Evolutionary conservation across 148 eudicot species (phyloP), one percentile per base, ranked within the genome.

Genomic region (Chenopodium suecicum): DNA sequence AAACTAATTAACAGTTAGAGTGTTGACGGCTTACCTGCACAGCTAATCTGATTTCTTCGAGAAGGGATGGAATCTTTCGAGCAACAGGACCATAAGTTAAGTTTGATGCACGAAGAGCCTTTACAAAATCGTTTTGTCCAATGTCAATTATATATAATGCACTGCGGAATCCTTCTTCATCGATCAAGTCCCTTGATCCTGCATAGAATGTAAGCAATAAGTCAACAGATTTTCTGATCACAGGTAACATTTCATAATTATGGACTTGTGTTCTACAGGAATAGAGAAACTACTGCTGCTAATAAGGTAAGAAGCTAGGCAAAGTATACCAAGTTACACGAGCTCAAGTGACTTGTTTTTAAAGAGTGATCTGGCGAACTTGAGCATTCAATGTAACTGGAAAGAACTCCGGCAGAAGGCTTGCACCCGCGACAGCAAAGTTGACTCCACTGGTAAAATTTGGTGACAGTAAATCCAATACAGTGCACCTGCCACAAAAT

Each of bases 371-470:
- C 67, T 88, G 87, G 48, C 82, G 82, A 78, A 80, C 73, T 78
- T 88, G 90, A 14, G 84, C 81, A 68, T 70, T 73, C 63, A 88
- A 76, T 32, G 70, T 76, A 82, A 90, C 86, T 2, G 83, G 84
- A 19, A 73, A 70, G 65, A 80, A 80, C 76, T 69, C 75, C 0
- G 92, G 92, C 4, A 82, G 79, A 58, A 88, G 82, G 32, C 79
- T 71, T 54, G 92, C 76, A 23, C 86, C 90, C 34, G 76, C 52
- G 16, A 90, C 82, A 0, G 89, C 90, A 62, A 90, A 90, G 82
- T 90, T 90, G 63, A 80, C 90, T 13, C 89, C 89, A 37, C 83
- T 85, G 16, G 84, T 81, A 74, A 86, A 90, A 78, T 83, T 82
- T 31, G 89, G 85, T 16, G 73, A 77, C 52, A 89, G 50, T 34